Base-by-base conservation (phyloP, 2,329 filamentous ascomycete species). In the Truncatella angustata region DNA sequence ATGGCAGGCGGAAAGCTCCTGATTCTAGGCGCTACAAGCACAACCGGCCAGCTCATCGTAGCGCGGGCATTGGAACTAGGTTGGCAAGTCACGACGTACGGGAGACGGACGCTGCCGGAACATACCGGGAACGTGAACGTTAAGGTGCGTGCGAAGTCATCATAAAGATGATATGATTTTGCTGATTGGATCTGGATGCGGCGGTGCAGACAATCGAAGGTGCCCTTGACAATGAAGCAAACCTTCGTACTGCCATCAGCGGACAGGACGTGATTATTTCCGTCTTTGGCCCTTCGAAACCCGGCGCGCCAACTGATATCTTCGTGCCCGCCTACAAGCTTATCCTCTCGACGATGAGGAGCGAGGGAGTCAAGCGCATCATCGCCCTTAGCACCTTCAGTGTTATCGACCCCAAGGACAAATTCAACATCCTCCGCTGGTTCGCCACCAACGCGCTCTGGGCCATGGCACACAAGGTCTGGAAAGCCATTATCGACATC, bases 331-430 rank as follows among this genome's bases (percentile, higher is more conserved):
- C 21, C 9, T 45, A 28, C 11, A 28, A 34, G 24, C 28, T 45
- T 11, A 45, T 52, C 0, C 35, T 55, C 12, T 12, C 34, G 1
- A 43, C 23, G 11, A 53, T 55, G 54, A 10, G 39, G 7, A 20
- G 14, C 16, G 45, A 48, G n/a, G 42, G 54, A 11, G 53, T 55
- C 21, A 40, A 28, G 18, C 50, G 51, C 32, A 56, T 54, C 48
- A 36, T 54, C 10, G 51, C 54, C 1, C 32, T 54, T 28, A 54
- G 51, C 45, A 54, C 54, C 16, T 49, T 40, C n/a, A 50, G 51
- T 16, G 54, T 39, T 1, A 7, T 44, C 5, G 51, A 54, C 20
- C 43, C 54, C 14, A 30, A 24, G 16, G 54, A 56, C 37, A 39
- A 26, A 21, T 39, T 35, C 24, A 51, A 39, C 42, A 21, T 49